Percentiles rank a stretch among this genome's conserved stretches.
These are phyloP conservation scores for Rosa lucieae DNA, from an alignment of 306 rosid species.

Conservation along the genomic window DNA sequence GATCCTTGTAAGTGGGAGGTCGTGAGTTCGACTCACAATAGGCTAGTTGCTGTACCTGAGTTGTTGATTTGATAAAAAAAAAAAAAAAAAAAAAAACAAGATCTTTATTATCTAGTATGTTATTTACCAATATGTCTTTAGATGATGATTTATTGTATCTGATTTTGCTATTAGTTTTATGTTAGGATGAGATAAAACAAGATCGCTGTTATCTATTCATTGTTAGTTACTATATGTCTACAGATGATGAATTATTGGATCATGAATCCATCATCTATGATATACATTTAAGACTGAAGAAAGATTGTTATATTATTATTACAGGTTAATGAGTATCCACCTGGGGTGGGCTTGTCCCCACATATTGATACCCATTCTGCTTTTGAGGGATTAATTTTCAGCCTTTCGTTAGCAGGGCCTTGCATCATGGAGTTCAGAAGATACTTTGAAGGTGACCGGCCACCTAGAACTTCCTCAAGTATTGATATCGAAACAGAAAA, in stretches of 20 bases:
- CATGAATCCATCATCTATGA: background rate
- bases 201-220: background rate
- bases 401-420: constrained; percentile 95
- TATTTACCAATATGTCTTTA: background rate
- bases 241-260: background rate
- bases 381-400: constrained; percentile 90
- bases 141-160: background rate
- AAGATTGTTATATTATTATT: constrained; percentile 18
- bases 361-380: constrained; percentile 99
- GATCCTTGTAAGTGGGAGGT: too few species aligned
- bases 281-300: constrained; percentile 29
- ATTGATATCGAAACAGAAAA: constrained; percentile 31
- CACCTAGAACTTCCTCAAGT: constrained; percentile 46
- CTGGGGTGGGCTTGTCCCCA: constrained; percentile 97
- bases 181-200: background rate
- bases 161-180: constrained; percentile 1
- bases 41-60: too few species aligned
- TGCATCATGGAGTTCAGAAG: constrained; percentile 96
- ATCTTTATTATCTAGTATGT: too few species aligned
- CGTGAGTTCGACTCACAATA: too few species aligned
- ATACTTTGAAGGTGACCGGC: constrained; percentile 47
- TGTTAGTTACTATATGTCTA: background rate
- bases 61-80: too few species aligned
- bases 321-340: constrained; percentile 94
- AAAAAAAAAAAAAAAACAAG: too few species aligned